Conservation (phyloP, 176 grass and related monocot species). For the Oropetium thomaeum region DNA sequence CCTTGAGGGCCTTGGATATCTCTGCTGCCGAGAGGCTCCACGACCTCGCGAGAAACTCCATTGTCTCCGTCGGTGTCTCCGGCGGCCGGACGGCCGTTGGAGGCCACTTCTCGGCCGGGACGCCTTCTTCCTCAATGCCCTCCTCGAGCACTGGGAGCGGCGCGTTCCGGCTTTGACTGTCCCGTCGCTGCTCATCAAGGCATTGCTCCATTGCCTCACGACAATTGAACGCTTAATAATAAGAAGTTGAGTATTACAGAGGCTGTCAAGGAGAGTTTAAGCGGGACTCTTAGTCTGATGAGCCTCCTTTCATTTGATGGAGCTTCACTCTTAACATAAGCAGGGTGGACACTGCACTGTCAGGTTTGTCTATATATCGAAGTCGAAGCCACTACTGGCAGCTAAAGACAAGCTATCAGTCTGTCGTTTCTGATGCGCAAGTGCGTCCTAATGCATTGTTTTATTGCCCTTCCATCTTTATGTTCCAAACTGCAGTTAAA, state of each 20-base stretch:
- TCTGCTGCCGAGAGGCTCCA: constrained; percentile 90
- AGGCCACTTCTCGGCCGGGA: constrained; percentile 29
- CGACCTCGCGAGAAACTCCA: constrained; percentile 86
- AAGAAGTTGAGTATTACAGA: background rate
- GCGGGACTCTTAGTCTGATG: background rate
- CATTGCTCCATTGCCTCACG: constrained; percentile 53
- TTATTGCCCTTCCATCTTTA: background rate
- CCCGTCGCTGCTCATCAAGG: constrained; percentile 25
- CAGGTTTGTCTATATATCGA: constrained; percentile 37
- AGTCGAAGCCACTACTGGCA: no score
- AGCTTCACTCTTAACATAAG: background rate
- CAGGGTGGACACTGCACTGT: background rate
- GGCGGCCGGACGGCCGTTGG: constrained; percentile 58
- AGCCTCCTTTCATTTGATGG: no score
- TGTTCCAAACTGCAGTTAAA: background rate
- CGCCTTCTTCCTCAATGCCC: constrained; percentile 76
- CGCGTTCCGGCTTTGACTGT: constrained; percentile 17
- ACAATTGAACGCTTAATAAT: background rate
- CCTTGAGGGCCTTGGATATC: constrained; percentile 80
- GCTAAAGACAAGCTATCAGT: constrained; percentile 18
- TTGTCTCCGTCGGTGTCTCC: constrained; percentile 90
- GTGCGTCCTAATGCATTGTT: background rate
- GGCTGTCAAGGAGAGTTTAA: background rate
- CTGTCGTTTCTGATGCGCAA: background rate
- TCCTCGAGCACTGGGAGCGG: constrained; percentile 56